phyloP scores from a whole-genome alignment of 2,329 filamentous ascomycete species.

The Fusarium chuoi region DNA sequence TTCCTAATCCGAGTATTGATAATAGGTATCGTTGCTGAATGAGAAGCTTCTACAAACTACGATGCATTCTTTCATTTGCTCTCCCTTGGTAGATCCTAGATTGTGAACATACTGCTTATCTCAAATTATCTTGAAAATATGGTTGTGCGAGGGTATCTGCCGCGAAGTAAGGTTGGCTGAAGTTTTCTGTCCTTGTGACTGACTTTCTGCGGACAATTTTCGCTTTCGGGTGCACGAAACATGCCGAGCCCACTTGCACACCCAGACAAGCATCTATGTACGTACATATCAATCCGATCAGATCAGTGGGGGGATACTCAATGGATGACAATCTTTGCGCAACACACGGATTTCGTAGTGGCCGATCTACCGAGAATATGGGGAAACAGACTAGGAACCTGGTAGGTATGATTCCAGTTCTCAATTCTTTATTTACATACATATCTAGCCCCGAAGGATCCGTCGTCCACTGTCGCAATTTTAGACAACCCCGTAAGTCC shows the following conservation, averaged over 20 bases:
- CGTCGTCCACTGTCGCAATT: constrained; percentile 10
- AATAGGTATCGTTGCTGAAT: constrained; percentile 16
- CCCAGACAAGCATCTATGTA: background rate
- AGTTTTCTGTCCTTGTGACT: constrained; percentile 16
- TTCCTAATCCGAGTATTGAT: constrained; percentile 37
- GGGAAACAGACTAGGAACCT: constrained; percentile 10
- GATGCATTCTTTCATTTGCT: background rate
- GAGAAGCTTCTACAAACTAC: constrained; percentile 31
- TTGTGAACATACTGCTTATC: background rate
- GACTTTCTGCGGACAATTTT: constrained; percentile 25
- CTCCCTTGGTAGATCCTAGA: background rate
- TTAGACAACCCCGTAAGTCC: constrained; percentile 26
- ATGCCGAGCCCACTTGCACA: constrained; percentile 26
- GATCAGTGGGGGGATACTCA: constrained; percentile 2
- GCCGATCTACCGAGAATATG: constrained; percentile 37
- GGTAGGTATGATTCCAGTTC: background rate
- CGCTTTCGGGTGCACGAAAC: constrained; percentile 32
- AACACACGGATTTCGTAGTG: constrained; percentile 19
- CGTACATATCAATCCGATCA: constrained; percentile 4
- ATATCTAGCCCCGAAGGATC: constrained; percentile 29
- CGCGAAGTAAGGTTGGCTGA: background rate
- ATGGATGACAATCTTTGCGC: background rate
- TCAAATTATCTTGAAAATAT: background rate
- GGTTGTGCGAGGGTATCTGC: background rate
- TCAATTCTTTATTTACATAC: constrained; percentile 17